Conservation (phyloP, 345 rosid species). For the Melaleuca quinquenervia region DNA sequence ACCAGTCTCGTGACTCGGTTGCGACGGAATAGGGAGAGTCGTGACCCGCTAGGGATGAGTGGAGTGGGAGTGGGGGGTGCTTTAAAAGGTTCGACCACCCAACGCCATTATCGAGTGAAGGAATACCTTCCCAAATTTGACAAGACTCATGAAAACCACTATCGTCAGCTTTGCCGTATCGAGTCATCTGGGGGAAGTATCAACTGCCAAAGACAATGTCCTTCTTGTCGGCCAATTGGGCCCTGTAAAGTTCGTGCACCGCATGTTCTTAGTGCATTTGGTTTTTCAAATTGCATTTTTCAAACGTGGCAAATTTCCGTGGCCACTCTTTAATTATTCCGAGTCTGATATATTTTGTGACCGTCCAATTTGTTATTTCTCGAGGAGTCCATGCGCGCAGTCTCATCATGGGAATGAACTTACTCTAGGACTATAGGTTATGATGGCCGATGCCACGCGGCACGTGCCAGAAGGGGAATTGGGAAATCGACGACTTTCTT, state of each 20-base stretch:
- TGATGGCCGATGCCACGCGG: background rate
- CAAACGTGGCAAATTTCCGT: background rate
- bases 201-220: background rate
- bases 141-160: background rate
- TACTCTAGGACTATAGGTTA: background rate
- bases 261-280: background rate
- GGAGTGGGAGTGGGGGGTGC: no score
- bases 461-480: background rate
- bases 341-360: background rate
- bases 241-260: background rate
- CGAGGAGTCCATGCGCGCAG: background rate
- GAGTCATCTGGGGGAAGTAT: background rate
- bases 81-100: background rate
- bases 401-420: background rate
- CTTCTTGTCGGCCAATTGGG: background rate
- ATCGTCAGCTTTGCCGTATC: background rate
- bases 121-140: background rate
- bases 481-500: background rate
- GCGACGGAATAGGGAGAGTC: background rate
- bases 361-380: background rate
- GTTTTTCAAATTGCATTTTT: background rate
- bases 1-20: background rate
- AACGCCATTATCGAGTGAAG: background rate
- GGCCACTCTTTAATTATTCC: background rate
- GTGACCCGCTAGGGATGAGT: background rate